Evolutionary conservation across 768 basidiomycete genomes (phyloP).

Genomic region (Hypholoma sublateritium): DNA sequence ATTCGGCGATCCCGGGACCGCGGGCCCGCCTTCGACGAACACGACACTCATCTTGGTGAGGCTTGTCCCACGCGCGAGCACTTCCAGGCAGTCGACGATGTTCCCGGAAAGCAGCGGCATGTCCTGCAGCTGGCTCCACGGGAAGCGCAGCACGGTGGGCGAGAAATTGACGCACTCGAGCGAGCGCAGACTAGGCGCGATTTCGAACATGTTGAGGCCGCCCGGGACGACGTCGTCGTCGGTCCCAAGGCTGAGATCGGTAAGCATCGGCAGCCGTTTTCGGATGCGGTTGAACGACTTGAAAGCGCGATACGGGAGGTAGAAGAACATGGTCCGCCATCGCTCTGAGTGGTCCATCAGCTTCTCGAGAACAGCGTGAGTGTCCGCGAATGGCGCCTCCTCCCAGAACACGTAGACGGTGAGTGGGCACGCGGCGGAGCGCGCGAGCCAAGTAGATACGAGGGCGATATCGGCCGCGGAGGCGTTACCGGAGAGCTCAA

Average conservation of each 20-base stretch:
- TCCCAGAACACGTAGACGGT: constrained; percentile 36
- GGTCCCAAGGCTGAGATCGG: constrained; percentile 32
- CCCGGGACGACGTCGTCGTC: constrained; percentile 24
- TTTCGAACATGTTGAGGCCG: constrained; percentile 28
- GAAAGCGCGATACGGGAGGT: constrained; percentile 32
- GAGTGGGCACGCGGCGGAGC: constrained; percentile 32
- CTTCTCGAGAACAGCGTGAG: constrained; percentile 29
- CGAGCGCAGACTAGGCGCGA: constrained; percentile 28
- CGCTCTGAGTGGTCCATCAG: constrained; percentile 29
- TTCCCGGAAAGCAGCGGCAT: constrained; percentile 32
- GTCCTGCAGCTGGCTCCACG: constrained; percentile 31
- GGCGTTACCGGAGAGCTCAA: constrained; percentile 24
- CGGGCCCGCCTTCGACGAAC: constrained; percentile 24
- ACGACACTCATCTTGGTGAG: constrained; percentile 28
- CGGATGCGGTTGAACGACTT: constrained; percentile 25
- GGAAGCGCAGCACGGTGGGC: constrained; percentile 31
- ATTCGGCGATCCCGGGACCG: constrained; percentile 11
- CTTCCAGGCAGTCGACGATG: constrained; percentile 30
- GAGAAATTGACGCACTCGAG: constrained; percentile 36
- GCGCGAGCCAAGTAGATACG: constrained; percentile 31
- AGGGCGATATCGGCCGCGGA: constrained; percentile 21
- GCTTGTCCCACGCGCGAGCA: constrained; percentile 25
- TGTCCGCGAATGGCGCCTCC: constrained; percentile 24
- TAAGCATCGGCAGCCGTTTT: constrained; percentile 28
- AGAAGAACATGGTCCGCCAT: constrained; percentile 34